phyloP scores from a whole-genome alignment of 441 rosid genomes.

The Syzygium malaccense region DNA sequence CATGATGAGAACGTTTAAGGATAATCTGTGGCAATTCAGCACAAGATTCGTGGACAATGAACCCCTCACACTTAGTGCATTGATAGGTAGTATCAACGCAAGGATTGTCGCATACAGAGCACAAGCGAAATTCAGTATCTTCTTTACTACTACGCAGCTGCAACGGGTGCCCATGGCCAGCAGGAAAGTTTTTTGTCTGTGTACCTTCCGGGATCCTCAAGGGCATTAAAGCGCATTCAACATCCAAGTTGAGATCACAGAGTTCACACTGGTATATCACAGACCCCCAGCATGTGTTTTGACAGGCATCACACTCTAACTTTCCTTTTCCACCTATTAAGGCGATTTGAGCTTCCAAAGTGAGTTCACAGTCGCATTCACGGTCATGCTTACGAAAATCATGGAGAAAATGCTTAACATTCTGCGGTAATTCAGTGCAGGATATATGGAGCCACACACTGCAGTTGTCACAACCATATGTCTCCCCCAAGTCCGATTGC shows the following conservation, averaged over 20 bases:
- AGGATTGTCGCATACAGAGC: neutral
- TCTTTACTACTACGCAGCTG: neutral
- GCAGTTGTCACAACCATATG: neutral
- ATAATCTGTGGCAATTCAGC: neutral
- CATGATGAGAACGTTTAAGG: neutral
- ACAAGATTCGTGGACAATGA: neutral
- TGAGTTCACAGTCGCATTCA: neutral
- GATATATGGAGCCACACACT: neutral
- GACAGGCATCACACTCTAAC: neutral
- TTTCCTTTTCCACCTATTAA: neutral
- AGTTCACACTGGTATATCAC: neutral
- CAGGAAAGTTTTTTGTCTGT: neutral
- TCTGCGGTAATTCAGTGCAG: neutral
- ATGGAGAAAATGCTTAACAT: neutral
- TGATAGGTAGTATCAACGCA: neutral
- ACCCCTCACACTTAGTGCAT: neutral
- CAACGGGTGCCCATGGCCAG: neutral
- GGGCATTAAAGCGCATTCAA: neutral
- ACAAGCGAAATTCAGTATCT: neutral
- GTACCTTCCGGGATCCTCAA: rapidly evolving
- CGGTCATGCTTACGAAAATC: neutral
- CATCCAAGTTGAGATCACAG: neutral
- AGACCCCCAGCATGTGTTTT: neutral
- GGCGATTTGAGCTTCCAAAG: neutral
- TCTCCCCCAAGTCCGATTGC: rapidly evolving